phyloP scores from a whole-genome alignment of 805 yeast genomes.

The Myxozyma neglecta region DNA sequence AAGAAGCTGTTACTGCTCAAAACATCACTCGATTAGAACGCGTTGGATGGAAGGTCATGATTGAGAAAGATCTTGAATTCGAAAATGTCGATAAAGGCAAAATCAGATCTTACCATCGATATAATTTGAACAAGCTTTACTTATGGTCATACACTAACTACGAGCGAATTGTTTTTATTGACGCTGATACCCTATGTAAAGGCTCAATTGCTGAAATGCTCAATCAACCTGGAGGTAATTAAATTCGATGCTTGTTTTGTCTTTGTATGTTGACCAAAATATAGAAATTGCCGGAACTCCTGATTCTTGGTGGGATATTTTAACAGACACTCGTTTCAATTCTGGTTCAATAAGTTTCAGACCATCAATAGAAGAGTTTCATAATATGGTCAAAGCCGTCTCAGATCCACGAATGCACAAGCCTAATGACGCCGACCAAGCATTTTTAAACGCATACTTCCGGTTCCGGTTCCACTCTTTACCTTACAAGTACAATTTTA shows the following conservation, averaged over 20 bases:
- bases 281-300: constrained; percentile 35
- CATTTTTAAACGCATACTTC: constrained; percentile 33
- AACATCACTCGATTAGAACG: constrained; percentile 33
- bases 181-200: constrained; percentile 50
- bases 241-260: no score
- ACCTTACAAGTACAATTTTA: constrained; percentile 35
- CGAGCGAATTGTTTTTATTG: constrained; percentile 51
- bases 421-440: constrained; percentile 37
- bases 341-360: constrained; percentile 35
- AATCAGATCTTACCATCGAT: constrained; percentile 32
- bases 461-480: constrained; percentile 30
- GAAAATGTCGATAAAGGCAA: constrained; percentile 32
- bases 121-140: constrained; percentile 52
- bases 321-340: constrained; percentile 33
- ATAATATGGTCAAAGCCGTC: constrained; percentile 31
- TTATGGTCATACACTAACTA: constrained; percentile 52
- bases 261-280: not conserved
- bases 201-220: constrained; percentile 34
- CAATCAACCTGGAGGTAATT: constrained; percentile 32
- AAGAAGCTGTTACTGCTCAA: constrained; percentile 34
- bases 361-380: constrained; percentile 35
- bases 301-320: constrained; percentile 35
- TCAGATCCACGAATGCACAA: constrained; percentile 36
- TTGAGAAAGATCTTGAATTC: constrained; percentile 34
- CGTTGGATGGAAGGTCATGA: constrained; percentile 35